A percentile compares a stretch with the other conserved stretches of the same genome.
Evolutionary conservation across 129 eudicot genomes (phyloP).

Genomic region (Flaveria brownii): DNA sequence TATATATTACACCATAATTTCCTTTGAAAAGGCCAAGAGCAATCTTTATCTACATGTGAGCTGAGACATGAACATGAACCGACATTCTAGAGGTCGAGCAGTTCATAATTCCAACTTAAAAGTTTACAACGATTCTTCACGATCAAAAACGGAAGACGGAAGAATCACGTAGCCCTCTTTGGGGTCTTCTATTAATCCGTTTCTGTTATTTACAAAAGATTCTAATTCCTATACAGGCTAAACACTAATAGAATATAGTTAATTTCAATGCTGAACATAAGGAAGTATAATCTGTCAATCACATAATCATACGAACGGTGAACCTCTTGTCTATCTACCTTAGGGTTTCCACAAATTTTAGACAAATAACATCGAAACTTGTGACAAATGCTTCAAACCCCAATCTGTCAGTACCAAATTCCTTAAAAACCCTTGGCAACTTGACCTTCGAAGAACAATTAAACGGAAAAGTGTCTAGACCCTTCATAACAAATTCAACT

Average conservation of each 20-base stretch:
- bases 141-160: background rate
- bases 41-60: slow-evolving; percentile 2
- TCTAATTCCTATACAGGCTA: too few species aligned
- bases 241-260: background rate
- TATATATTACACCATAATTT: slow-evolving; percentile 20
- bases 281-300: background rate
- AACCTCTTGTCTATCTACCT: slow-evolving; percentile 1
- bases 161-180: background rate
- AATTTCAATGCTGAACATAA: background rate
- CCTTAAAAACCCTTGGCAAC: background rate
- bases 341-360: background rate
- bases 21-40: background rate
- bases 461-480: background rate
- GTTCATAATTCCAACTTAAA: background rate
- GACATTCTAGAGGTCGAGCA: slow-evolving; percentile 2
- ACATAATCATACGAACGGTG: background rate
- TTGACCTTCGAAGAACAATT: background rate
- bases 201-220: background rate
- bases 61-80: background rate
- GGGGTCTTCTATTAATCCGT: background rate
- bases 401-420: slow-evolving; percentile 4
- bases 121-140: background rate
- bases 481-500: background rate
- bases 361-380: background rate
- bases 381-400: too few species aligned